A percentile compares a stretch with the other conserved stretches of the same genome.
These are phyloP conservation scores for Setaria italica DNA, from an alignment of 202 grass and related monocot species.

Conservation along the genomic window DNA sequence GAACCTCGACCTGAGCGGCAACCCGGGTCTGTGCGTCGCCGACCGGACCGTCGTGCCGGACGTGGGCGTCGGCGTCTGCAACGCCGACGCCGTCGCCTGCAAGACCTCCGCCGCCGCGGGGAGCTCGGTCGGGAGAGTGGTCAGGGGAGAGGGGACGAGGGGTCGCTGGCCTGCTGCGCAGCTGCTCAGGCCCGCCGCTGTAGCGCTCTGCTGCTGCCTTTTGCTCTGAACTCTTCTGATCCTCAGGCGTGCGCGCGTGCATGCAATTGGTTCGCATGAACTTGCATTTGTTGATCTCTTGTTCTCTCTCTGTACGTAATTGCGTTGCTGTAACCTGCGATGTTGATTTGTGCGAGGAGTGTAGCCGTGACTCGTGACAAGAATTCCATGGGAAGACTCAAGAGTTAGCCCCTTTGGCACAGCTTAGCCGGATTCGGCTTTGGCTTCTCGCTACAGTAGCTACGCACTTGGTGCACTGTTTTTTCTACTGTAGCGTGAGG, in stretches of 20 bases:
- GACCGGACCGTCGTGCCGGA: conserved; percentile 43
- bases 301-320: conserved; percentile 41
- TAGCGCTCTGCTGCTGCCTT: conserved; percentile 45
- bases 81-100: not conserved
- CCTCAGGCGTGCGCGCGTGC: not conserved
- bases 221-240: conserved; percentile 42
- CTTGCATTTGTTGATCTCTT: conserved; percentile 9
- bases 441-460: no score
- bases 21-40: conserved; percentile 76
- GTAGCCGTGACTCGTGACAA: not conserved
- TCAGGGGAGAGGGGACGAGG: not conserved
- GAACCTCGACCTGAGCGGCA: conserved; percentile 91
- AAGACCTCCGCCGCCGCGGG: not conserved
- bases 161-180: conserved; percentile 3
- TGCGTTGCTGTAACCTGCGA: conserved; percentile 10
- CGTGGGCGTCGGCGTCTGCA: conserved; percentile 48
- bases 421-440: no score
- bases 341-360: not conserved
- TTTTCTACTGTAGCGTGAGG: no score
- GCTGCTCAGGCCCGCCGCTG: conserved; percentile 17
- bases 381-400: conserved; percentile 16
- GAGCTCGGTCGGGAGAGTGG: not conserved
- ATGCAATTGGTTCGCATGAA: not conserved
- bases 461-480: no score
- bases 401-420: no score